phyloP scores from a whole-genome alignment of 129 eudicot genomes.

The Escallonia herrerae region DNA sequence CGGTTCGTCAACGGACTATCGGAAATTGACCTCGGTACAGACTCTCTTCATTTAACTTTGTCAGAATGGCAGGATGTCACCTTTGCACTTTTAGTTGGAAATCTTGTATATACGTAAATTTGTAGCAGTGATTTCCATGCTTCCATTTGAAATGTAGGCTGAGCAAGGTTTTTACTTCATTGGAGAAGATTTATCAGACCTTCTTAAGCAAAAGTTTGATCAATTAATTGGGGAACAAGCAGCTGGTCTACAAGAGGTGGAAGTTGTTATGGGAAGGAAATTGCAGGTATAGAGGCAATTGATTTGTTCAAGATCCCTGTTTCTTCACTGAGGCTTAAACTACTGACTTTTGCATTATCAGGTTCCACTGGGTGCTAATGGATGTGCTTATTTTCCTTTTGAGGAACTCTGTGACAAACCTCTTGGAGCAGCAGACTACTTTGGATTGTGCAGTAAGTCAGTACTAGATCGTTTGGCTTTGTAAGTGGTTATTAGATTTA shows the following conservation, averaged over 20 bases:
- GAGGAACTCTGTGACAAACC: slow-evolving; percentile 95
- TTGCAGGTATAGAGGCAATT: slow-evolving; percentile 46
- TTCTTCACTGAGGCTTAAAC: background rate
- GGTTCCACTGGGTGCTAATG: slow-evolving; percentile 94
- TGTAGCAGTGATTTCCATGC: background rate
- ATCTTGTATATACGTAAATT: background rate
- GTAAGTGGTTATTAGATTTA: background rate
- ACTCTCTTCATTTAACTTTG: background rate
- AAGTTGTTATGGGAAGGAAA: slow-evolving; percentile 97
- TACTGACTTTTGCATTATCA: slow-evolving; percentile 10
- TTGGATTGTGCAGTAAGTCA: slow-evolving; percentile 85
- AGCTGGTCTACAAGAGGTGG: slow-evolving; percentile 64
- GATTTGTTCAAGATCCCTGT: background rate
- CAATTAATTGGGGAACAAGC: slow-evolving; percentile 51
- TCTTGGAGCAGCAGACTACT: slow-evolving; percentile 98
- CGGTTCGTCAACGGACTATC: slow-evolving; percentile 88
- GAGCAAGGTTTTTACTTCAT: slow-evolving; percentile 87
- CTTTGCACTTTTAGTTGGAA: background rate
- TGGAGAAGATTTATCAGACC: slow-evolving; percentile 36
- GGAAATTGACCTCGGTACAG: slow-evolving; percentile 82
- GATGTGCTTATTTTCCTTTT: slow-evolving; percentile 89
- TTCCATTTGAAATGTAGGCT: slow-evolving; percentile 45
- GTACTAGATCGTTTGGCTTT: background rate
- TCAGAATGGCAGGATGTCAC: background rate
- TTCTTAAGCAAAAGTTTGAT: slow-evolving; percentile 61